Base-by-base conservation (phyloP, 768 basidiomycete species). In the Sporobolomyces phaffii region DNA sequence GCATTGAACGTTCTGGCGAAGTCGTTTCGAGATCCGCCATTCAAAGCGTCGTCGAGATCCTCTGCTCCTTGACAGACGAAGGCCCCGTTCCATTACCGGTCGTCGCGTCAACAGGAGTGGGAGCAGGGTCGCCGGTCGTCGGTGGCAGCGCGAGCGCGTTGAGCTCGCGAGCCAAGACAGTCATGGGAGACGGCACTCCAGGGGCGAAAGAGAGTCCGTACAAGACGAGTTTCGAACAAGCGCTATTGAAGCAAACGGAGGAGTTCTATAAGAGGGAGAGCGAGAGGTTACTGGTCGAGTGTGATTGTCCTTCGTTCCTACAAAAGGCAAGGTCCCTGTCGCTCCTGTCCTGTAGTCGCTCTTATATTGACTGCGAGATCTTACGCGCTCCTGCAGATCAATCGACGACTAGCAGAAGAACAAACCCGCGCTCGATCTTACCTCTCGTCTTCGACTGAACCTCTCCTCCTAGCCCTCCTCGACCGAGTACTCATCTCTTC, bases 1-100 rank as follows among this genome's bases (percentile, higher is more conserved):
- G 85, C 66, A 85, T 90, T 59, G 96, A 99, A 74, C 87, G 96
- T 20, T 88, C 93, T 69, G 92, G 92, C 29, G 89, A 88, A 75
- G 84, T 84, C 50, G 91, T 98, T 74, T 90, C 64, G 13, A 54
- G 68, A 2, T 61, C 65, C 7, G 60, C 68, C 17, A 61, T 72
- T 41, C 45, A 53, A 40, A 57, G 54, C 62, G 53, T 43, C 15
- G 64, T 70, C 43, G 68, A 67, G 26, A 73, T 73, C 47, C 65
- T 73, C 41, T 62, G 54, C 20, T 54, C 54, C n/a, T 51, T 73
- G 33, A 72, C 65, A 17, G 72, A 73, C 43, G 65, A 68, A 20
- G 65, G 69, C 6, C 38, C 68, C 10, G 53, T 69, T 5, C 72
- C 67, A 1, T 53, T 72, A 18, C 67, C 67, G 4, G 24, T 69